A percentile compares a stretch with the other conserved stretches of the same genome.
Evolutionary conservation across 495 filamentous ascomycete species (phyloP).

Genomic region (Penicillium daleae): DNA sequence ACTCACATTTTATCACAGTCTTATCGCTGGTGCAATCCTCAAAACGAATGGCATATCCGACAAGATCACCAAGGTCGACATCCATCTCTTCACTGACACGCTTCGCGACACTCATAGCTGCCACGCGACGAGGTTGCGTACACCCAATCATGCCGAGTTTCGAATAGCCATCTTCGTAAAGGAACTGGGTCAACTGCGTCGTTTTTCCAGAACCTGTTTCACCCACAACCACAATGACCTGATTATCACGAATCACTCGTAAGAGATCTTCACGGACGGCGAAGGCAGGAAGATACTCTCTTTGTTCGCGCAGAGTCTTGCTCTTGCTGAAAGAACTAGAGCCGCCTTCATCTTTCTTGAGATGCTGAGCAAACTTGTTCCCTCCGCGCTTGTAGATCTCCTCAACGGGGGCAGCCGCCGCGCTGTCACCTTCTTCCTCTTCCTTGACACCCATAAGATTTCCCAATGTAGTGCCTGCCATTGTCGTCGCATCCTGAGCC

Average conservation of each 20-base stretch:
- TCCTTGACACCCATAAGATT: slow-evolving; percentile 96
- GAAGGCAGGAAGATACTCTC: slow-evolving; percentile 94
- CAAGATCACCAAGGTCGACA: slow-evolving; percentile 82
- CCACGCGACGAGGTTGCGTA: slow-evolving; percentile 92
- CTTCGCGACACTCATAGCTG: slow-evolving; percentile 98
- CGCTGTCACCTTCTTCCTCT: slow-evolving; percentile 83
- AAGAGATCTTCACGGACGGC: slow-evolving; percentile 96
- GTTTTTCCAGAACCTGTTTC: slow-evolving; percentile 98
- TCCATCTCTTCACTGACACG: slow-evolving; percentile 99
- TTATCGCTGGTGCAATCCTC: slow-evolving; percentile 97
- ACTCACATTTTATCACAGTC: slow-evolving; percentile 86
- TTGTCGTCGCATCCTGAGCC: slow-evolving; percentile 92
- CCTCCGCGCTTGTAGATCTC: slow-evolving; percentile 62
- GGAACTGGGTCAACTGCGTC: slow-evolving; percentile 93
- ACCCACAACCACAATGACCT: slow-evolving; percentile 94
- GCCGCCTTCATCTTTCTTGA: slow-evolving; percentile 82
- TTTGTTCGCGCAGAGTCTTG: slow-evolving; percentile 87
- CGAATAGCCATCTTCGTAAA: slow-evolving; percentile 92
- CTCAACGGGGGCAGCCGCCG: slow-evolving; percentile 74
- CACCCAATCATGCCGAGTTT: slow-evolving; percentile 89
- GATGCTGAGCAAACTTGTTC: slow-evolving; percentile 87
- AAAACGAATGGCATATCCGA: slow-evolving; percentile 98
- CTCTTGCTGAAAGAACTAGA: slow-evolving; percentile 91
- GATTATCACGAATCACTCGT: slow-evolving; percentile 93
- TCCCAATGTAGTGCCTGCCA: slow-evolving; percentile 88